Percentiles rank a stretch among this genome's conserved stretches.
These are phyloP conservation scores for Peniophora sp. DNA, from an alignment of 1,284 basidiomycete species.

Conservation along the genomic window DNA sequence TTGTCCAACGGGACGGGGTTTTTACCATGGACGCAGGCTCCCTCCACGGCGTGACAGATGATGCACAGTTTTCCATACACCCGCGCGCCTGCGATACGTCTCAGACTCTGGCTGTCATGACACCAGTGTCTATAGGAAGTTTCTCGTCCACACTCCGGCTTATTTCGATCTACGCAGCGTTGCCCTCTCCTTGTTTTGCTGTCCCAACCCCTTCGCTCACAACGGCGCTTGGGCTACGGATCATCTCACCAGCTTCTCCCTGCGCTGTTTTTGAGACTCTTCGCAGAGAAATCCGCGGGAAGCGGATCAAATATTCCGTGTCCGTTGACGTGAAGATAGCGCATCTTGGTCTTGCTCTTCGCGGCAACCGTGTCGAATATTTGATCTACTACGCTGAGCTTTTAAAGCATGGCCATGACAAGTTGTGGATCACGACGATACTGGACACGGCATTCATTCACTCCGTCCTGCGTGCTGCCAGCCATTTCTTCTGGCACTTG, in stretches of 20 bases:
- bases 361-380: not conserved
- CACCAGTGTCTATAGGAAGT: not conserved
- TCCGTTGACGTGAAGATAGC: not conserved
- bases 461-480: not conserved
- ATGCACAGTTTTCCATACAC: not conserved
- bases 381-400: not conserved
- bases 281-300: not conserved
- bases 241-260: not conserved
- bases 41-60: not conserved
- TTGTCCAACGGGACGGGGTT: not conserved
- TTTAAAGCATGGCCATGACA: not conserved
- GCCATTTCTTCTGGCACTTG: conserved; percentile 2
- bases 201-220: not conserved
- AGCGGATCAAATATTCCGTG: not conserved
- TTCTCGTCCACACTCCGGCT: not conserved
- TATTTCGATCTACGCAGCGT: not conserved
- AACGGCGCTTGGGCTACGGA: not conserved
- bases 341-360: not conserved
- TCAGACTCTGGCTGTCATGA: not conserved
- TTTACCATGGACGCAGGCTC: not conserved
- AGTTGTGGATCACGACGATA: not conserved
- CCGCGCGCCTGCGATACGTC: not conserved
- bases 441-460: not conserved
- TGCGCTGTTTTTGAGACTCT: not conserved
- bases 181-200: not conserved